A percentile compares a stretch with the other conserved stretches of the same genome.
Evolutionary conservation across 768 basidiomycete species (phyloP).

Genomic region (Hypsizygus marmoreus): DNA sequence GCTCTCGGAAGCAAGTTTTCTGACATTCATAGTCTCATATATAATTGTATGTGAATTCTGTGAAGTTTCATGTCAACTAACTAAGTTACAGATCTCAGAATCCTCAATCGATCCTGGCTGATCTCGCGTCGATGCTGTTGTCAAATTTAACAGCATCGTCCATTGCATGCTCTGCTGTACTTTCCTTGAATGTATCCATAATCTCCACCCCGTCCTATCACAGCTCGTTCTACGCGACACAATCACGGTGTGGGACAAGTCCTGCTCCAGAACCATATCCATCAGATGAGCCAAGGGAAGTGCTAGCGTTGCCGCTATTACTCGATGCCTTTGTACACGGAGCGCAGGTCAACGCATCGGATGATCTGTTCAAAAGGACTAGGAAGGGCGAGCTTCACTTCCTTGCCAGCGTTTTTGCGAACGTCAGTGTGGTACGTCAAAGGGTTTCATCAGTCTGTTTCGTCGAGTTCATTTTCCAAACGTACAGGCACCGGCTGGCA

Average conservation of each 20-base stretch:
- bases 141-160: constrained; percentile 89
- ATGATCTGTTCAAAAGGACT: constrained; percentile 47
- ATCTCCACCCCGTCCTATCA: constrained; percentile 50
- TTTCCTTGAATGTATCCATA: constrained; percentile 67
- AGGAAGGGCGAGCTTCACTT: constrained; percentile 88
- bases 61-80: neutral
- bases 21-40: constrained; percentile 85
- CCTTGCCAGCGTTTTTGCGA: constrained; percentile 92
- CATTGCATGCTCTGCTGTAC: constrained; percentile 60
- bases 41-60: constrained; percentile 67
- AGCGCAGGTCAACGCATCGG: constrained; percentile 52
- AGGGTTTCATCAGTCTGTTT: neutral
- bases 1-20: constrained; percentile 72
- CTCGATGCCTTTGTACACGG: constrained; percentile 87
- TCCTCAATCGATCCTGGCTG: constrained; percentile 87
- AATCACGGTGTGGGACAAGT: constrained; percentile 82
- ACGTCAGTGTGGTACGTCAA: constrained; percentile 69
- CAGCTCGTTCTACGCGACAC: constrained; percentile 66
- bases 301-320: constrained; percentile 77
- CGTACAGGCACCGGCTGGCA: constrained; percentile 68
- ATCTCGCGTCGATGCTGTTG: constrained; percentile 95
- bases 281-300: constrained; percentile 47
- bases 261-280: constrained; percentile 75
- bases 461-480: neutral
- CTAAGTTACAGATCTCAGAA: constrained; percentile 53